Conservation (phyloP, 139 green algal genomes). For the Pseudopediastrum boryanum region DNA sequence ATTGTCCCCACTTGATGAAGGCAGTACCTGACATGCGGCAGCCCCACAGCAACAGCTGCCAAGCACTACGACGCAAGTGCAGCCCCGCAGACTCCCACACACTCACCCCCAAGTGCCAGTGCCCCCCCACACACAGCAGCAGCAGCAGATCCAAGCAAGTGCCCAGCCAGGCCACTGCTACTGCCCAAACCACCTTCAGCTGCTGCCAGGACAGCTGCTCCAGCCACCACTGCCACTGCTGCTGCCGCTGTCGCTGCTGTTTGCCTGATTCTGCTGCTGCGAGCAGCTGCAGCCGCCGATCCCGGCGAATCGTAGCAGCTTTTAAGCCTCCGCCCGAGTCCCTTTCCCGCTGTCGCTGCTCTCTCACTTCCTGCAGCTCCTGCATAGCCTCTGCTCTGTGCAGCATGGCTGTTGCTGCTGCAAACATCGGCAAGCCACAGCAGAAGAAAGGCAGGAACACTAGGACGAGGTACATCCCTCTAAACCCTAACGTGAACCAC, state of each 20-base stretch:
- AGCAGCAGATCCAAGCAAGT: conserved; percentile 21
- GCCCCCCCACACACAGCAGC: conserved; percentile 19
- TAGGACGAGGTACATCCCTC: conserved; percentile 57
- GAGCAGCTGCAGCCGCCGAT: too few species aligned
- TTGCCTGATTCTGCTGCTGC: background rate
- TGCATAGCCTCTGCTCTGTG: background rate
- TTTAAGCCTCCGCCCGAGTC: too few species aligned
- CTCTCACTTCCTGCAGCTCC: conserved; percentile 1
- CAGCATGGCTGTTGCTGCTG: conserved; percentile 10
- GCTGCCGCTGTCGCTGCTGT: conserved; percentile 18
- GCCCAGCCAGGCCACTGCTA: background rate
- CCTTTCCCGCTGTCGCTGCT: too few species aligned
- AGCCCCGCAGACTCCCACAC: conserved; percentile 28
- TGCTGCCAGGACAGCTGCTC: background rate
- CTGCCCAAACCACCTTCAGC: background rate
- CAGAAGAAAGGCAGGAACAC: conserved; percentile 75
- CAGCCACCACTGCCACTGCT: background rate
- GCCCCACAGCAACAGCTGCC: conserved; percentile 63
- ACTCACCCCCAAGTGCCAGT: conserved; percentile 12
- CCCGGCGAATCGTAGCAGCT: too few species aligned
- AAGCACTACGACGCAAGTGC: conserved; percentile 45
- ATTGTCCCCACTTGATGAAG: conserved; percentile 91
- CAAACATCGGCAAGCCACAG: conserved; percentile 57
- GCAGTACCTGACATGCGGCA: conserved; percentile 68
- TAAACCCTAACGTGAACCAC: conserved; percentile 34